These are phyloP conservation scores for Chenopodium album DNA, from an alignment of 148 eudicot species.

Conservation along the genomic window DNA sequence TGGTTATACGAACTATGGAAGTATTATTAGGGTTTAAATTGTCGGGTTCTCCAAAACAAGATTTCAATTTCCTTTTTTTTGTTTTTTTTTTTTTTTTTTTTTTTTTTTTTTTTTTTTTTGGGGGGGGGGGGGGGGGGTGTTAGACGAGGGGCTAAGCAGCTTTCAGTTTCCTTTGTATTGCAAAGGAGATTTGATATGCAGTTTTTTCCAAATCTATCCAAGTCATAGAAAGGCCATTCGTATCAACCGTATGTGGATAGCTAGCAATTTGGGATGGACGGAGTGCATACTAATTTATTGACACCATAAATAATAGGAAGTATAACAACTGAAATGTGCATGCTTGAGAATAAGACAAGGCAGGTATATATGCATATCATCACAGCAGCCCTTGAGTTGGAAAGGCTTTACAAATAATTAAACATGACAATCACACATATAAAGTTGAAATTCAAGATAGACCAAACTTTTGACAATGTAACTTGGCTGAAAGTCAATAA, in stretches of 20 bases:
- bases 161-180: not conserved
- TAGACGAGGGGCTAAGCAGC: not conserved
- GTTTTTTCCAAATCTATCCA: not conserved
- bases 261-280: not conserved
- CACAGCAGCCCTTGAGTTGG: not conserved
- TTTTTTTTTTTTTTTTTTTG: too few species aligned
- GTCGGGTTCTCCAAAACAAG: not conserved
- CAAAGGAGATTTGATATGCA: not conserved
- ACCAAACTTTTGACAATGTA: slow-evolving; percentile 10
- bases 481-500: not conserved
- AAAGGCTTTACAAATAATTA: not conserved
- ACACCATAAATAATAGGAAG: not conserved
- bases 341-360: not conserved
- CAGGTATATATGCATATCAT: not conserved
- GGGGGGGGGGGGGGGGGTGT: too few species aligned
- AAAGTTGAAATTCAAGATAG: not conserved
- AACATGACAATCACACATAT: not conserved
- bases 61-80: not conserved
- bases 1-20: too few species aligned
- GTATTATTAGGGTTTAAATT: not conserved
- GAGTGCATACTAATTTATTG: not conserved
- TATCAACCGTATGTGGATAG: not conserved
- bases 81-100: too few species aligned
- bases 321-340: too few species aligned
- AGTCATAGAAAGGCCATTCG: not conserved